Percentiles rank a stretch among this genome's conserved stretches.
These are phyloP conservation scores for Clavispora fructus DNA, from an alignment of 805 yeast genomes.

Conservation along the genomic window DNA sequence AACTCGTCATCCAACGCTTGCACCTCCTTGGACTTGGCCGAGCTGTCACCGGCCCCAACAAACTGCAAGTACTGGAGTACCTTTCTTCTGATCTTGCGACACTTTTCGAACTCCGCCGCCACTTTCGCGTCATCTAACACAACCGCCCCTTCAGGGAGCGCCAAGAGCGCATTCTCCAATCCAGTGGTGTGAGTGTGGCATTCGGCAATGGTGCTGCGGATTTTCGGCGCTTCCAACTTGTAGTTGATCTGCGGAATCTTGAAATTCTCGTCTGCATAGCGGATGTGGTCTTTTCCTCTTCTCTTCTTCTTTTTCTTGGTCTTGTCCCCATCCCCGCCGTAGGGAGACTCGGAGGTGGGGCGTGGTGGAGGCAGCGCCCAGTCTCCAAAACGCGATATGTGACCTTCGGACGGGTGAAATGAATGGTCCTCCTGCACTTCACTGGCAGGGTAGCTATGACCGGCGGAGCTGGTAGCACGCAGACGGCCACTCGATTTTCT, in stretches of 20 bases:
- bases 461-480: not conserved
- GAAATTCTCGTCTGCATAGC: conserved; percentile 45
- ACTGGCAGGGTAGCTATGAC: not conserved
- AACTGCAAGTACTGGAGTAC: conserved; percentile 78
- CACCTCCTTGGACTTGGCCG: conserved; percentile 22
- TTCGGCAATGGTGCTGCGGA: conserved; percentile 63
- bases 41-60: conserved; percentile 50
- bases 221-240: conserved; percentile 66
- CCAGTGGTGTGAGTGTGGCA: conserved; percentile 71
- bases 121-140: conserved; percentile 63
- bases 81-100: conserved; percentile 70
- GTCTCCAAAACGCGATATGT: not conserved
- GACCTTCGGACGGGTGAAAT: not conserved
- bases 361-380: conserved; percentile 14
- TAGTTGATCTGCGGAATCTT: conserved; percentile 66
- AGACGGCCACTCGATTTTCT: conserved; percentile 9
- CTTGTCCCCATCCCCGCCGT: conserved; percentile 10
- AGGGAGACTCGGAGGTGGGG: conserved; percentile 21
- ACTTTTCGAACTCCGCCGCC: conserved; percentile 64
- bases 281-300: conserved; percentile 9
- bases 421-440: not conserved
- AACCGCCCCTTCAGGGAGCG: conserved; percentile 41
- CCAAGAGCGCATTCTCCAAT: conserved; percentile 46
- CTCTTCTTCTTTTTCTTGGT: conserved; percentile 6
- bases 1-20: conserved; percentile 62